phyloP scores from a whole-genome alignment of 2,329 filamentous ascomycete species.

The Cladosporium sp. region DNA sequence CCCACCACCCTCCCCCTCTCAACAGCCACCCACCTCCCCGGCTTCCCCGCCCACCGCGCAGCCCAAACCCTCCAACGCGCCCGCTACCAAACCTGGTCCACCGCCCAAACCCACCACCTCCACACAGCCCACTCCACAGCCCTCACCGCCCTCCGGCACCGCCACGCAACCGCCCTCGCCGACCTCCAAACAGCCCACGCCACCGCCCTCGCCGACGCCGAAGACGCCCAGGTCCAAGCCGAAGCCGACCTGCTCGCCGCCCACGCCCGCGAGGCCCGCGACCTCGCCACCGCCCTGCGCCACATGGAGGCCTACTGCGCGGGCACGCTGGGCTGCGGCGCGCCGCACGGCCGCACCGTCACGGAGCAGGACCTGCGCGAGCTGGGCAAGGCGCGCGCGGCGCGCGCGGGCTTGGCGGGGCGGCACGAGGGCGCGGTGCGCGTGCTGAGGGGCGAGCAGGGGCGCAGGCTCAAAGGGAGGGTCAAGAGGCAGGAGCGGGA shows the following conservation, averaged over 20 bases:
- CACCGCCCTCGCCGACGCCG: conserved; percentile 35
- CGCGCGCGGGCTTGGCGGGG: conserved; percentile 34
- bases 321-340: conserved; percentile 28
- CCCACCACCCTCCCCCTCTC: conserved; percentile 17
- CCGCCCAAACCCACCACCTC: conserved; percentile 19
- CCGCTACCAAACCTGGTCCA: conserved; percentile 24
- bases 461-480: conserved; percentile 32
- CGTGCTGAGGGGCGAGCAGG: conserved; percentile 41
- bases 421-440: conserved; percentile 43
- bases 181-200: conserved; percentile 31
- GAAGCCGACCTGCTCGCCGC: conserved; percentile 37
- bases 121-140: conserved; percentile 16
- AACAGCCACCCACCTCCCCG: conserved; percentile 9
- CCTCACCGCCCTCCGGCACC: conserved; percentile 14
- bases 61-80: conserved; percentile 27
- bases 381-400: conserved; percentile 35
- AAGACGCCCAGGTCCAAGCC: conserved; percentile 39
- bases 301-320: conserved; percentile 45
- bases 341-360: conserved; percentile 31
- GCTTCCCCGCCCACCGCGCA: conserved; percentile 21
- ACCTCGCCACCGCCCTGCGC: conserved; percentile 40
- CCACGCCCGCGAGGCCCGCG: conserved; percentile 37
- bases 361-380: conserved; percentile 40
- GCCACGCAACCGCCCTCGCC: conserved; percentile 20
- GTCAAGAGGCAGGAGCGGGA: conserved; percentile 36